Evolutionary conservation across 2,329 filamentous ascomycete species (phyloP).

Genomic region (Lachnellula subtilissima): DNA sequence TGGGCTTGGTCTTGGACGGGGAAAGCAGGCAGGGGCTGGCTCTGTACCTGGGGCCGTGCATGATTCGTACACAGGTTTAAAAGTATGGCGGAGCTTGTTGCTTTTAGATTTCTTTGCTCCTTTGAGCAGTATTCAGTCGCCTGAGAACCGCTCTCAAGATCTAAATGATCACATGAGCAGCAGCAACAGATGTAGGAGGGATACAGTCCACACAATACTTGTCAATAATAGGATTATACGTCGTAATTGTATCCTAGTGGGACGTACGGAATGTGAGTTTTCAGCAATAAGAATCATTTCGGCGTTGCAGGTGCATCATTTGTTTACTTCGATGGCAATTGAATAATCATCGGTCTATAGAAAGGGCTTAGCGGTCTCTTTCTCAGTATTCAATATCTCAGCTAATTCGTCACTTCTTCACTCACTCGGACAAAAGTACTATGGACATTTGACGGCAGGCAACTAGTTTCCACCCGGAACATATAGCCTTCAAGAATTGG

Average conservation of each 20-base stretch:
- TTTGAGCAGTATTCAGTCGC: slow-evolving; percentile 20
- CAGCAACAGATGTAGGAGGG: slow-evolving; percentile 27
- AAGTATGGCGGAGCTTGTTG: slow-evolving; percentile 22
- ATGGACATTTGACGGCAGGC: too few species aligned
- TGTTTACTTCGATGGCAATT: too few species aligned
- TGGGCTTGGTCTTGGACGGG: slow-evolving; percentile 13
- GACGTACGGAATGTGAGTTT: neutral
- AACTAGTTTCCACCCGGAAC: too few species aligned
- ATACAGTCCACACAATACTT: slow-evolving; percentile 24
- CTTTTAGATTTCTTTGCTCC: slow-evolving; percentile 30
- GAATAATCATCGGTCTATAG: too few species aligned
- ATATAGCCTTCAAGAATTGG: too few species aligned
- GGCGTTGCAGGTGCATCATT: too few species aligned
- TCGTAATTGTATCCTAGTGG: neutral
- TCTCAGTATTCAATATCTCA: too few species aligned
- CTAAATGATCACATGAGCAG: slow-evolving; percentile 14
- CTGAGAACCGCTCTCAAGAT: slow-evolving; percentile 19
- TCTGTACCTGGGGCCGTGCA: slow-evolving; percentile 26
- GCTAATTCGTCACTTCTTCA: too few species aligned
- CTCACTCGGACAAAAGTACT: too few species aligned
- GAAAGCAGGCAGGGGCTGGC: slow-evolving; percentile 6
- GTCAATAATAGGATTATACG: slow-evolving; percentile 18
- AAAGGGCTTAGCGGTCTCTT: too few species aligned
- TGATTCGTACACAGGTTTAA: slow-evolving; percentile 23
- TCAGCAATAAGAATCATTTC: neutral